phyloP scores from a whole-genome alignment of 2,329 filamentous ascomycete species.

The Coniochaeta sp. region DNA sequence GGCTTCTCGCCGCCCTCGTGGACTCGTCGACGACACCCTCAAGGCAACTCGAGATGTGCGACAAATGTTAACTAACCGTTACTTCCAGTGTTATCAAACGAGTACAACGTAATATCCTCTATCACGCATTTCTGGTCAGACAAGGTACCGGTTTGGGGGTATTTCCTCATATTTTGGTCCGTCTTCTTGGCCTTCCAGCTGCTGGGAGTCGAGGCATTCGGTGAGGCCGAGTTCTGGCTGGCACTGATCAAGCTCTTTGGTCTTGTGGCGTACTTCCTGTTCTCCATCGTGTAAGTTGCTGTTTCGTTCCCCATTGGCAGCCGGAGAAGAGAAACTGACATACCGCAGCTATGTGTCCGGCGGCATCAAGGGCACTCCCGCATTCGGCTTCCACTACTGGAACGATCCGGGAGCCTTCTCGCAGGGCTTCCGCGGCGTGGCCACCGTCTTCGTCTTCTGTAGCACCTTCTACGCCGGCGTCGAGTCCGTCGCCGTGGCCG shows the following conservation, averaged over 20 bases:
- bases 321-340: neutral
- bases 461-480: conserved; percentile 66
- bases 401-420: conserved; percentile 62
- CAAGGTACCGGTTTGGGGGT: conserved; percentile 56
- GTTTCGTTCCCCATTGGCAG: too few relatives aligned
- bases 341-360: conserved; percentile 51
- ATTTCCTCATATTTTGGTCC: conserved; percentile 66
- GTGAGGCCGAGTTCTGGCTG: conserved; percentile 76
- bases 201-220: conserved; percentile 66
- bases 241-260: conserved; percentile 65
- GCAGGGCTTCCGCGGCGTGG: conserved; percentile 60
- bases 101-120: conserved; percentile 63
- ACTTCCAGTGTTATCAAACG: conserved; percentile 63
- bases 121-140: conserved; percentile 62
- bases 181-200: conserved; percentile 62
- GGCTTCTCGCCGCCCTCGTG: too few relatives aligned
- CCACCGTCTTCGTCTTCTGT: conserved; percentile 61
- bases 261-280: conserved; percentile 65
- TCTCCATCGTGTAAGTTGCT: conserved; percentile 52
- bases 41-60: too few relatives aligned
- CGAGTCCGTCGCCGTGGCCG: conserved; percentile 55
- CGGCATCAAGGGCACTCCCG: conserved; percentile 54
- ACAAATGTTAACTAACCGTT: too few relatives aligned
- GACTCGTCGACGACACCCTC: too few relatives aligned
- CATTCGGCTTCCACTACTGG: conserved; percentile 67